A percentile compares a stretch with the other conserved stretches of the same genome.
Conservation (phyloP, 176 grass and related monocot species). For the Avena sativa region DNA sequence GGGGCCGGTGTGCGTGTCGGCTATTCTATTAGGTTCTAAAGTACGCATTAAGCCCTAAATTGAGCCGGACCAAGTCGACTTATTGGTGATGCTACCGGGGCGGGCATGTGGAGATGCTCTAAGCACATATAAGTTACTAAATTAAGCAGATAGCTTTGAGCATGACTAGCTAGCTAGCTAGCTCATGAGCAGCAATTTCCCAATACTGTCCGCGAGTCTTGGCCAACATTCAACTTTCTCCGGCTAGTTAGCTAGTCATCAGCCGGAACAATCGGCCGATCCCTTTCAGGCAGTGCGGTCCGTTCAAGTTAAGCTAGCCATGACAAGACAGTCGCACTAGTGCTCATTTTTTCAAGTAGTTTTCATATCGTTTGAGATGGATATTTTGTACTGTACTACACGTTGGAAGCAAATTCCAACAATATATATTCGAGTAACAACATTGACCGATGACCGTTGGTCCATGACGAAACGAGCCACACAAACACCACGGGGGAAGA, state of each 20-base stretch:
- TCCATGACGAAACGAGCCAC: slow-evolving; percentile 14
- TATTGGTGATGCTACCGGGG: too few relatives aligned
- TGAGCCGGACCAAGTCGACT: too few relatives aligned
- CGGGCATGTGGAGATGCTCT: too few relatives aligned
- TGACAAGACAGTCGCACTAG: background rate
- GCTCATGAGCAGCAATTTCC: background rate
- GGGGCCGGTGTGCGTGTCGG: too few relatives aligned
- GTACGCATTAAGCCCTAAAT: too few relatives aligned
- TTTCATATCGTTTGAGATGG: background rate
- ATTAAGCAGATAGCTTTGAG: too few relatives aligned
- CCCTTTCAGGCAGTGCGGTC: background rate
- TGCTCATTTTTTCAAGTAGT: background rate
- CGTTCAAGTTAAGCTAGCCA: background rate
- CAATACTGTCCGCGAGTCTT: background rate
- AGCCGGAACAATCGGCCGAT: background rate
- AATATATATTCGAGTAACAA: background rate
- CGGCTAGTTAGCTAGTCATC: background rate
- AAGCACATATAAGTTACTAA: too few relatives aligned
- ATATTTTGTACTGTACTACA: background rate
- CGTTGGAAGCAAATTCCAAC: background rate
- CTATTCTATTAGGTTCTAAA: too few relatives aligned
- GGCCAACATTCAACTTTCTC: background rate
- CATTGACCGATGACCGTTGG: slow-evolving; percentile 32
- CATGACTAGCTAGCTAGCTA: too few relatives aligned
- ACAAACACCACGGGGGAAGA: background rate